Evolutionary conservation across 345 rosid species (phyloP), one percentile per base, ranked within the genome.

Genomic region (Eutrema yunnanense): DNA sequence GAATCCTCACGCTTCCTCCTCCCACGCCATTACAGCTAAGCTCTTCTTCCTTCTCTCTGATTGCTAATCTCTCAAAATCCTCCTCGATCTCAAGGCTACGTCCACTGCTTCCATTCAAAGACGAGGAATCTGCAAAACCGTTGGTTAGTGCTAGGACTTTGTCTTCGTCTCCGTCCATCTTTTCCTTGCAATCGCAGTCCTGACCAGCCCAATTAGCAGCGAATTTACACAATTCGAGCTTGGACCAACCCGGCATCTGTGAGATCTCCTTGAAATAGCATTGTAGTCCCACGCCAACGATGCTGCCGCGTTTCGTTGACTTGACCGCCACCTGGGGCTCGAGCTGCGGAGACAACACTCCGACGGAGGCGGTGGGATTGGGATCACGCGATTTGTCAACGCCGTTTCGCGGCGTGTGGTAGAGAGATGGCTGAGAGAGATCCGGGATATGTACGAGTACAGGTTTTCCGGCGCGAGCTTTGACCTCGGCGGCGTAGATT

Each of bases 351-450:
- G 87, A 82, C 74, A 91, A 72, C 10, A 91, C 73, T 29, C 89
- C 92, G 8, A 84, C 81, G 53, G 81, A 67, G 12, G 74, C 65
- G 4, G 36, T 7, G 6, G 63, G 29, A 27, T 57, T 65, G 0
- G 85, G 58, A 8, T 82, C 80, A 30, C 81, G 79, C 56, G 89
- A 75, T 77, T 71, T 74, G 37, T 73, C 78, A 16, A 66, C 47
- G 81, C 60, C 71, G 75, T 34, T 81, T n/a, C 89, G 81, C 3
- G 98, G 99, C 2, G 80, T 27, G 78, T 92, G 98, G 77, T 92
- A 95, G 7, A 95, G 96, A 16, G 98, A 95, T 2, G 98, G 96
- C 71, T 87, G 90, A 5, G 97, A 86, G 67, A 95, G 94, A 78
- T 95, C 96, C 0, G 97, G 90, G 62, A 90, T 84, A 51, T 90